phyloP scores from a whole-genome alignment of 1,139 yeast genomes.

The Geotrichum klebahnii region DNA sequence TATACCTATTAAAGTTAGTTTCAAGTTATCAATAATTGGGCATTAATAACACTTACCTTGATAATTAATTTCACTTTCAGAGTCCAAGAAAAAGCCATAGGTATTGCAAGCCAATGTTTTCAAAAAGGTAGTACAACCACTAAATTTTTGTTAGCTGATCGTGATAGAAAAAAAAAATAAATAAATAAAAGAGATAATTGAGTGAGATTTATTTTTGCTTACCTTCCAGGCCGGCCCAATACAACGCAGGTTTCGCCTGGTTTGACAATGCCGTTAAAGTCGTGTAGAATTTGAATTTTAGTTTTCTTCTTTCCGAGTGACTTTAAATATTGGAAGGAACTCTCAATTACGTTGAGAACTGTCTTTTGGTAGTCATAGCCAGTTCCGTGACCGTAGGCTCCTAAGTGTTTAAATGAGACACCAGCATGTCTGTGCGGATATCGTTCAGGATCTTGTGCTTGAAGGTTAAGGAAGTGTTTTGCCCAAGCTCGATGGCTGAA shows the following conservation, averaged over 20 bases:
- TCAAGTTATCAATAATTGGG: slow-evolving; percentile 46
- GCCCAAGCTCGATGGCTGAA: slow-evolving; percentile 70
- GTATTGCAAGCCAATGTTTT: slow-evolving; percentile 51
- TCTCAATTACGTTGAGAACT: slow-evolving; percentile 45
- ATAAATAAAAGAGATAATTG: too few relatives aligned
- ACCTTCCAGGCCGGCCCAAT: slow-evolving; percentile 65
- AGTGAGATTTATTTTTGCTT: too few relatives aligned
- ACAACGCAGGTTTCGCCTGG: slow-evolving; percentile 56
- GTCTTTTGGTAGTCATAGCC: slow-evolving; percentile 74
- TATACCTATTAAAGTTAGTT: too few relatives aligned
- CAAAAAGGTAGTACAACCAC: slow-evolving; percentile 59
- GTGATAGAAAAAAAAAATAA: slow-evolving; percentile 1
- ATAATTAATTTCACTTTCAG: slow-evolving; percentile 44
- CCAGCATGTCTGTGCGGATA: slow-evolving; percentile 59
- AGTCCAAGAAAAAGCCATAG: slow-evolving; percentile 56
- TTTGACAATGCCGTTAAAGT: slow-evolving; percentile 45
- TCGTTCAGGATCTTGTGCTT: slow-evolving; percentile 57
- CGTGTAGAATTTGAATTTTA: slow-evolving; percentile 54
- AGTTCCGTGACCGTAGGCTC: slow-evolving; percentile 66
- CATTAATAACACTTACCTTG: slow-evolving; percentile 43
- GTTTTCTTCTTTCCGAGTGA: slow-evolving; percentile 25
- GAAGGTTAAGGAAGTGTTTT: slow-evolving; percentile 56
- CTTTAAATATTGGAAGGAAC: neutral
- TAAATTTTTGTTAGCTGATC: slow-evolving; percentile 35
- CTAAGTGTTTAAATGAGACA: slow-evolving; percentile 56